These are phyloP conservation scores for Myriosclerotinia duriaeana DNA, from an alignment of 2,329 filamentous ascomycete species.

Conservation along the genomic window DNA sequence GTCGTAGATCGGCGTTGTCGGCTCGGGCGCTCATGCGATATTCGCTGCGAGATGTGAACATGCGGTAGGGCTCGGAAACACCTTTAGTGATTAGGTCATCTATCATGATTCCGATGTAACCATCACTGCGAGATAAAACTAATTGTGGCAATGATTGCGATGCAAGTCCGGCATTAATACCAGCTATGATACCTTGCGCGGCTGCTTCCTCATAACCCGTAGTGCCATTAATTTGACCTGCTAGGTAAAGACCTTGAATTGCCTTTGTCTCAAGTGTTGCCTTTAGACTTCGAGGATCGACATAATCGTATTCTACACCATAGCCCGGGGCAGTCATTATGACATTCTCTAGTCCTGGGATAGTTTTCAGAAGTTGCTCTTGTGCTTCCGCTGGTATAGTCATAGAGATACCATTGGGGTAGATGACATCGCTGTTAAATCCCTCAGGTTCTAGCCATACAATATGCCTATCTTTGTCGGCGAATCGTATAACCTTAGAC, in stretches of 20 bases:
- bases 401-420: constrained; percentile 97
- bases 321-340: constrained; percentile 94
- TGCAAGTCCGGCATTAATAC: constrained; percentile 88
- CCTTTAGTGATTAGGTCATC: constrained; percentile 97
- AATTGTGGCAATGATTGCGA: constrained; percentile 65
- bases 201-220: constrained; percentile 98
- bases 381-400: constrained; percentile 89
- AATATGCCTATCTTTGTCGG: constrained; percentile 76
- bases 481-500: constrained; percentile 87
- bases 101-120: constrained; percentile 98
- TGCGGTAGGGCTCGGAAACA: constrained; percentile 93
- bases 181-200: constrained; percentile 87
- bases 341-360: constrained; percentile 84
- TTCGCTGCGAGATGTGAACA: constrained; percentile 96
- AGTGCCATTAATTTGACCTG: constrained; percentile 96
- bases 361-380: constrained; percentile 78
- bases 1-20: constrained; percentile 87
- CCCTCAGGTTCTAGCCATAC: constrained; percentile 98
- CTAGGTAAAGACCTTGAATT: constrained; percentile 84
- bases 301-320: constrained; percentile 97
- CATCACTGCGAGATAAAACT: constrained; percentile 75
- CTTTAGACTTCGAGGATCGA: constrained; percentile 84
- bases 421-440: constrained; percentile 84
- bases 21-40: constrained; percentile 90
- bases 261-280: constrained; percentile 93